Evolutionary conservation across 2,329 filamentous ascomycete species (phyloP), one percentile per base, ranked within the genome.

Genomic region (Ophiostoma piceae): DNA sequence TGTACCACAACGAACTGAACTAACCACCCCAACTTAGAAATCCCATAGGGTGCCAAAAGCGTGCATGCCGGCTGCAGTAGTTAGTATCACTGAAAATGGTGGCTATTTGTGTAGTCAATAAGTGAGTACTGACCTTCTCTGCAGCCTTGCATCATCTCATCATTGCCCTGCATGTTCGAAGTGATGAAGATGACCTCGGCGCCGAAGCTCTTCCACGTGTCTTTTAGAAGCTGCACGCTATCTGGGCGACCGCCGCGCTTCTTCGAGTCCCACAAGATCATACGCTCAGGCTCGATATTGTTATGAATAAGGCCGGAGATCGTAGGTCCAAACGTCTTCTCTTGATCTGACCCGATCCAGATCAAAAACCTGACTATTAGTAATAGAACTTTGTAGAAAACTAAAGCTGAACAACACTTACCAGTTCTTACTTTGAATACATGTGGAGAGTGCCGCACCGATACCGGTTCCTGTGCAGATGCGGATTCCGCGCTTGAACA

Each of bases 101-200:
- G 26, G 26, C 26, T 29, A 29, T 29, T 35, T 35, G 8, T 26
- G 16, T 19, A 3, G 22, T 12, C 22, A 29, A 3, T 6, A 14
- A 14, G 22, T 57, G 1, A 57, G n/a, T 57, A 76, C 78, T 37
- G 75, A 79, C 79, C 77, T 72, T 74, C 77, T 70, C 74, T 75
- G 71, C 79, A 81, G 37, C 79, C 79, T 70, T 78, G 77, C 78
- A 80, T 80, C 79, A 81, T 80, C 74, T 81, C 79, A 71, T 80
- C 78, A 71, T 81, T 80, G 37, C 79, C 79, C 70, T 77, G 74
- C 77, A 73, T 78, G 71, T 81, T 81, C 54, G 77, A 79, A 1
- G 79, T 80, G 73, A 81, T 81, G 75, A 81, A 81, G 69, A 81
- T 80, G 62, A 81, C 79, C 74, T 81, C 79, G 5, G 79, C 79